Base-by-base conservation (phyloP, 2,329 filamentous ascomycete genomes). In the Claviceps humidiphila region DNA sequence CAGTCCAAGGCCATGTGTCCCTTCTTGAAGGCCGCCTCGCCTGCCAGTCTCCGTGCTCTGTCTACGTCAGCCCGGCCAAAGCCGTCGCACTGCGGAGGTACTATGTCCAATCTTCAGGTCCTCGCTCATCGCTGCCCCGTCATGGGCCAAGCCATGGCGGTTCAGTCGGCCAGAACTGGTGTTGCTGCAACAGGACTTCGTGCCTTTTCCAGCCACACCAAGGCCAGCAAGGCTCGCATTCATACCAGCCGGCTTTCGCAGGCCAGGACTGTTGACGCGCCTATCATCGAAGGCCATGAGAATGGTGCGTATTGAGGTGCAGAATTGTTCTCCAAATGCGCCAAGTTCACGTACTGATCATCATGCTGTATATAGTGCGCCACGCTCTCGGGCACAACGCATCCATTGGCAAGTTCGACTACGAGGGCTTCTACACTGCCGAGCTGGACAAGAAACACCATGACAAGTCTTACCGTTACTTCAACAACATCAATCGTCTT, bases 401-500 rank as follows among this genome's bases (percentile, higher is more conserved):
- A 5, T 55, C 53, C 6, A 60, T 62, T 43, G 75, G 75, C 54
- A 87, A 83, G 63, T 98, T 96, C 70, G 79, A 97, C 69, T 98
- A 98, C 64, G 83, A 95, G 63, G 80, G 69, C 47, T 98, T 96
- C 71, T 98, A 97, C 72, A 73, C 84, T 58, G 74, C 74, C 56
- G 91, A 98, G 69, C 72, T 98, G 60, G 89, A 96, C 62, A 97
- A 96, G 80, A 98, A 98, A 75, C 93, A 95, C 78, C 90, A 95
- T 77, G 93, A 98, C 78, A 97, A 96, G 75, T 96, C 90, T 50
- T 98, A 98, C 75, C 88, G 93, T 65, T 97, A 97, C 75, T 98
- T 98, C 77, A 98, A 98, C 78, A 98, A 98, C 76, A 98, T 98
- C 81, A 98, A 98, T 66, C 89, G 93, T 39, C 78, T 98, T 55